Evolutionary conservation across 2,329 filamentous ascomycete species (phyloP).

Genomic region (Ophiostoma quercus): DNA sequence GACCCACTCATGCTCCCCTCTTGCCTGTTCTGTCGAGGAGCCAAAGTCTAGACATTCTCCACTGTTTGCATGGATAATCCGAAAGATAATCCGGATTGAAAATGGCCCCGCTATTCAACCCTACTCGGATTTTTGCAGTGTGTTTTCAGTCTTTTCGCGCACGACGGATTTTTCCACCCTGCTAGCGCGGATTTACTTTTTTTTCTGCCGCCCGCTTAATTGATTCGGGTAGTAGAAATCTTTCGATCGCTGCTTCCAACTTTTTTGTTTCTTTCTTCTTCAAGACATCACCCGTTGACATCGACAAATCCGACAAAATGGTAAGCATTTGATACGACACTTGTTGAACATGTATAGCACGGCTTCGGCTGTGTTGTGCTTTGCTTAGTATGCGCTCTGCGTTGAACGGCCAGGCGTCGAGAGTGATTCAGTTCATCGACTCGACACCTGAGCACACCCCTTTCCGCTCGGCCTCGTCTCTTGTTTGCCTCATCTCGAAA

Average conservation of each 20-base stretch:
- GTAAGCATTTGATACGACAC: constrained; percentile 50
- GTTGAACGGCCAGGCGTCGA: constrained; percentile 26
- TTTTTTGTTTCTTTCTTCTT: constrained; percentile 29
- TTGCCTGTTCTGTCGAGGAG: neutral
- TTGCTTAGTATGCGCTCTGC: constrained; percentile 27
- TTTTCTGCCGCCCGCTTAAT: neutral
- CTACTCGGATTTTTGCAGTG: constrained; percentile 23
- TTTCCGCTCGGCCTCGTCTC: constrained; percentile 21
- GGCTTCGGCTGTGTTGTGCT: constrained; percentile 21
- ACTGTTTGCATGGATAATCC: neutral
- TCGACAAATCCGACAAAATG: constrained; percentile 50
- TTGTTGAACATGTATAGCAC: neutral
- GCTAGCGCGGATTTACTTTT: constrained; percentile 19
- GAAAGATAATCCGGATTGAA: constrained; percentile 13
- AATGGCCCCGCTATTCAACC: constrained; percentile 26
- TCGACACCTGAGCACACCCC: constrained; percentile 22
- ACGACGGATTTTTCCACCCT: constrained; percentile 23
- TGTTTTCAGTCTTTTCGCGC: constrained; percentile 14
- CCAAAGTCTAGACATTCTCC: neutral
- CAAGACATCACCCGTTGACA: constrained; percentile 30
- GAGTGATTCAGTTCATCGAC: constrained; percentile 19
- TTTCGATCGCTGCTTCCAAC: constrained; percentile 12
- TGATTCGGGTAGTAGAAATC: constrained; percentile 8
- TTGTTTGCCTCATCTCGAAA: constrained; percentile 38
- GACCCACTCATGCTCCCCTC: neutral